Evolutionary conservation across 163 green algal genomes (phyloP).

Genomic region (Chlamydomonas reinhardtii): DNA sequence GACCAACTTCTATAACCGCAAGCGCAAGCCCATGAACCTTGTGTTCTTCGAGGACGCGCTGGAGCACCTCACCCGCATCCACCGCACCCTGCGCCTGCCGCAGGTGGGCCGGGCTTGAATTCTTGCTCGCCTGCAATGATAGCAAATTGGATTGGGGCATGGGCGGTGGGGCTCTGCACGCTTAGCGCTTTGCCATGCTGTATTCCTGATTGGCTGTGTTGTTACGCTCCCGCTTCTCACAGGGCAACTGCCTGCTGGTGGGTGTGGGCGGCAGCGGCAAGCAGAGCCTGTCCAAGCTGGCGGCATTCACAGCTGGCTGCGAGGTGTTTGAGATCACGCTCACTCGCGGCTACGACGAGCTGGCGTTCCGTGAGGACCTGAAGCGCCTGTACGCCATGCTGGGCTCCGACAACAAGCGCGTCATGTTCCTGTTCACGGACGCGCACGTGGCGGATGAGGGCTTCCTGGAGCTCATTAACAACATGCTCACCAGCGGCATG

Average conservation of each 20-base stretch:
- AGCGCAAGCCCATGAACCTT: slow-evolving; percentile 83
- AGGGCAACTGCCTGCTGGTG: slow-evolving; percentile 87
- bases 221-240: too few species aligned
- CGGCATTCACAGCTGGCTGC: slow-evolving; percentile 83
- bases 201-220: too few species aligned
- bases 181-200: neutral
- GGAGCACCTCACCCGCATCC: slow-evolving; percentile 89
- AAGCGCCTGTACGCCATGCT: slow-evolving; percentile 89
- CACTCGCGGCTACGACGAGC: slow-evolving; percentile 89
- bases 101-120: slow-evolving; percentile 49
- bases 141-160: too few species aligned
- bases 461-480: slow-evolving; percentile 96
- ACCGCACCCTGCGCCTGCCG: slow-evolving; percentile 81
- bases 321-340: slow-evolving; percentile 91
- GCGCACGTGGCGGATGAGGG: slow-evolving; percentile 89
- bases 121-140: neutral
- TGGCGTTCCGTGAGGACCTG: slow-evolving; percentile 87
- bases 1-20: slow-evolving; percentile 70
- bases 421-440: slow-evolving; percentile 94
- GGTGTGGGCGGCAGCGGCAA: slow-evolving; percentile 95
- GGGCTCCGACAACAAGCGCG: slow-evolving; percentile 81
- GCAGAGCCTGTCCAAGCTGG: slow-evolving; percentile 88
- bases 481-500: slow-evolving; percentile 92
- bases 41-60: slow-evolving; percentile 93
- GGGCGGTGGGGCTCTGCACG: too few species aligned